These are phyloP conservation scores for Metschnikowia similis DNA, from an alignment of 805 yeast genomes.

Conservation along the genomic window DNA sequence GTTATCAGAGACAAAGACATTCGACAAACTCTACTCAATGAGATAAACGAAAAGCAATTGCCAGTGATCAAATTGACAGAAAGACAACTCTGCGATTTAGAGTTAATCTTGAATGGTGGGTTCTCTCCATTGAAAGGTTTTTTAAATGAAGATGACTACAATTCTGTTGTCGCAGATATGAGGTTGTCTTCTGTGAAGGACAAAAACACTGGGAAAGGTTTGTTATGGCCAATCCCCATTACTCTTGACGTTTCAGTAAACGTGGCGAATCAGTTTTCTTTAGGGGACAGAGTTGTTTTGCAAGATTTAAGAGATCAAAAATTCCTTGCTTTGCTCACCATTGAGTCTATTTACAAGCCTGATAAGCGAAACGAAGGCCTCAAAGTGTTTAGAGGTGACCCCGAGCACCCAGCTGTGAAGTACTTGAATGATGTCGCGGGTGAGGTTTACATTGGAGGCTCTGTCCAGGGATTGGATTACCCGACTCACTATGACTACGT, in stretches of 20 bases:
- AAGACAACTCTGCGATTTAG: slow-evolving; percentile 91
- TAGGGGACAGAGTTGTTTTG: slow-evolving; percentile 64
- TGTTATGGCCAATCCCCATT: slow-evolving; percentile 90
- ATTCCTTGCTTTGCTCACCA: slow-evolving; percentile 75
- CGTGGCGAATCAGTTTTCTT: slow-evolving; percentile 41
- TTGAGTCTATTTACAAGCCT: slow-evolving; percentile 76
- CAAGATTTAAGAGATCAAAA: slow-evolving; percentile 78
- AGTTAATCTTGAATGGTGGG: slow-evolving; percentile 88
- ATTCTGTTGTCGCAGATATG: slow-evolving; percentile 61
- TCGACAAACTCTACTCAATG: slow-evolving; percentile 51
- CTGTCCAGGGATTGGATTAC: slow-evolving; percentile 73
- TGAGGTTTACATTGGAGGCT: slow-evolving; percentile 85
- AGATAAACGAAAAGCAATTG: slow-evolving; percentile 44
- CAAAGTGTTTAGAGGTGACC: slow-evolving; percentile 91
- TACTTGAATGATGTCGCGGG: slow-evolving; percentile 72
- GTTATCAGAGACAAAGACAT: slow-evolving; percentile 72
- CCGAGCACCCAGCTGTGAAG: slow-evolving; percentile 89
- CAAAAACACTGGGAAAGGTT: slow-evolving; percentile 45
- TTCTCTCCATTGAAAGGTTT: slow-evolving; percentile 80
- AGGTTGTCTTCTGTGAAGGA: slow-evolving; percentile 53
- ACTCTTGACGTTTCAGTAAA: slow-evolving; percentile 68
- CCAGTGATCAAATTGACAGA: slow-evolving; percentile 59
- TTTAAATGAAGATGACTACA: slow-evolving; percentile 63
- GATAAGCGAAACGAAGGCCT: slow-evolving; percentile 76
- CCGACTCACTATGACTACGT: slow-evolving; percentile 91